Evolutionary conservation across 2,329 filamentous ascomycete genomes (phyloP).

Genomic region (Rosellinia necatrix): DNA sequence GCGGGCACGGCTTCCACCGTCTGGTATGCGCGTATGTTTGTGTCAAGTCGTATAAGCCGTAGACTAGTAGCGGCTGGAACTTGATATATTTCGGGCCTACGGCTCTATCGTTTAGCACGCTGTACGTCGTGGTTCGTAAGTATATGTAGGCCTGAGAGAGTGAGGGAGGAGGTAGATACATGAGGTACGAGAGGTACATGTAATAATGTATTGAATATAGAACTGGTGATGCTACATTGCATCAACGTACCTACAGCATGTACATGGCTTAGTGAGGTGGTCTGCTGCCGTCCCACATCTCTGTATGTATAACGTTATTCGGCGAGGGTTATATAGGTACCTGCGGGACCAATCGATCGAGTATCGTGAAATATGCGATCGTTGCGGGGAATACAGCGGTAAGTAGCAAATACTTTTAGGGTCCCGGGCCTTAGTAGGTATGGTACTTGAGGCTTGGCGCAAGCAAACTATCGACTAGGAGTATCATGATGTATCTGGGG

Average conservation of each 20-base stretch:
- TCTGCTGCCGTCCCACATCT: background rate
- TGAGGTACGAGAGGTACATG: background rate
- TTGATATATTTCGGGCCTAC: no score
- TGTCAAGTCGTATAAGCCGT: no score
- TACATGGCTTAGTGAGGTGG: background rate
- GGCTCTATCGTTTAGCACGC: no score
- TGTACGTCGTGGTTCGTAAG: background rate
- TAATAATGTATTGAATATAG: background rate
- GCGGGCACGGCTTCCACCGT: no score
- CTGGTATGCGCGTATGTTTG: no score
- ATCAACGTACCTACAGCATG: slow-evolving; percentile 3
- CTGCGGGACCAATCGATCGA: slow-evolving; percentile 32
- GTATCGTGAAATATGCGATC: slow-evolving; percentile 35
- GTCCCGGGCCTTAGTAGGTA: slow-evolving; percentile 1
- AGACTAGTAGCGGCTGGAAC: no score
- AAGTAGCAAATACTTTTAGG: slow-evolving; percentile 36
- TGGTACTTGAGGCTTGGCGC: slow-evolving; percentile 30
- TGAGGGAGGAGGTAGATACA: background rate
- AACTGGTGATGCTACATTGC: slow-evolving; percentile 19
- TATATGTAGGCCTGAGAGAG: background rate
- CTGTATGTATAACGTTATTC: no score
- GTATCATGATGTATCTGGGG: background rate
- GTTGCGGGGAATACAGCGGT: slow-evolving; percentile 31
- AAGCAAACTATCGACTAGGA: background rate
- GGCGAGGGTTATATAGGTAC: slow-evolving; percentile 34